Base-by-base conservation (phyloP, 495 filamentous ascomycete genomes). In the Xylaria venustula region DNA sequence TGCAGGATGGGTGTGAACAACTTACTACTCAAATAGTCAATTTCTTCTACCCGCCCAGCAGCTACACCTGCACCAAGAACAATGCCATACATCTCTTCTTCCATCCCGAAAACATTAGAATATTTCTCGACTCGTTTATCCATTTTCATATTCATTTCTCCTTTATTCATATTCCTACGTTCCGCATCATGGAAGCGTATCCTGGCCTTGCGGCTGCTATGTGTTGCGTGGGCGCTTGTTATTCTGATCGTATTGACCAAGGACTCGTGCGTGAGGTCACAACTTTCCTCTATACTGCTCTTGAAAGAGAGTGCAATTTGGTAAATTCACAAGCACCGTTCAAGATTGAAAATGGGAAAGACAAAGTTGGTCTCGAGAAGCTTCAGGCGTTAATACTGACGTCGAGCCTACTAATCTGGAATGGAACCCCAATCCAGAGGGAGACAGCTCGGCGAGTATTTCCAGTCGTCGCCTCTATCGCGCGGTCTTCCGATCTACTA, bases 111-210 rank as follows among this genome's bases (percentile, higher is more conserved):
- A 83, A 86, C 68, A 73, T 90, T 63, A 85, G 79, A 66, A 77
- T 87, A 58, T 87, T 89, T 66, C 76, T 87, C 53, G 77, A 82
- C 30, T 71, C 79, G 15, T 89, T 85, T 70, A 81, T 75, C 56
- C 83, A 87, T 67, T 89, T 84, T 66, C 83, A 88, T 59, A 77
- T 77, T 57, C 87, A 89, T 70, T 87, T 88, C 70, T 81, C 87
- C n/a, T 79, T 88, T 62, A 76, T 90, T 14, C 87, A 90, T 62
- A 75, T 87, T 62, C 85, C 87, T 44, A 87, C 86, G 2, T 89
- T 90, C 68, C 78, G 83, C 57, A 78, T 85, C 32, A 71, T 80
- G 52, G 77, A 80, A n/a, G 79, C 82, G 40, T 84, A 84, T 66
- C 79, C 84, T 47, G 84, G 84, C 23, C 75, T 89, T 19, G 66